Evolutionary conservation across 2,329 filamentous ascomycete genomes (phyloP).

Genomic region (Aureobasidium lini): DNA sequence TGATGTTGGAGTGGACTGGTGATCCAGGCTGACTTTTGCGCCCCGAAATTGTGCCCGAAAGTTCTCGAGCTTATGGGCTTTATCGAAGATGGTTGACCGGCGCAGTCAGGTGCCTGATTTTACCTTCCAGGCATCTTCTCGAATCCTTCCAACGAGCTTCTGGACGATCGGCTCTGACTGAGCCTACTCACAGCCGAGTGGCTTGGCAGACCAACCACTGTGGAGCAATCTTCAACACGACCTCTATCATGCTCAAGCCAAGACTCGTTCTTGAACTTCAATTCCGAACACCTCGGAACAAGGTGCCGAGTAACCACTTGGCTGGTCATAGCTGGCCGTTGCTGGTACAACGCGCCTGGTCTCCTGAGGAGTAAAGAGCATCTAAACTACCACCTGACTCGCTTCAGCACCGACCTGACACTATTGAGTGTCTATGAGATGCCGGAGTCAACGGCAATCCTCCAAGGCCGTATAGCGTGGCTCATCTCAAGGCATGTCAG

Average conservation of each 20-base stretch:
- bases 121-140: background rate
- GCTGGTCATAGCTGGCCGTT: background rate
- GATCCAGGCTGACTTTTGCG: background rate
- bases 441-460: background rate
- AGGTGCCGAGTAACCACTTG: background rate
- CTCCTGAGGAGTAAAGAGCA: background rate
- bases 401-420: background rate
- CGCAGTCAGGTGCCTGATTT: slow-evolving; percentile 3
- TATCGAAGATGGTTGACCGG: background rate
- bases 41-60: background rate
- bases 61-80: background rate
- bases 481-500: background rate
- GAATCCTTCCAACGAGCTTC: slow-evolving; percentile 1
- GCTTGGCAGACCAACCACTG: slow-evolving; percentile 5
- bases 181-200: slow-evolving; percentile 5
- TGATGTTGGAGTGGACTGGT: background rate
- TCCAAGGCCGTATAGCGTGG: background rate
- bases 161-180: background rate
- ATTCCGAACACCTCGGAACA: background rate
- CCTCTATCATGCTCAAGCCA: slow-evolving; percentile 3
- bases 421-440: background rate
- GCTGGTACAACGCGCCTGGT: background rate
- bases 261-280: background rate
- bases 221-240: background rate
- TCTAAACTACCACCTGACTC: background rate